Percentiles rank a stretch among this genome's conserved stretches.
Conservation (phyloP, 768 basidiomycete species). For the Dacryopinax spathularia region DNA sequence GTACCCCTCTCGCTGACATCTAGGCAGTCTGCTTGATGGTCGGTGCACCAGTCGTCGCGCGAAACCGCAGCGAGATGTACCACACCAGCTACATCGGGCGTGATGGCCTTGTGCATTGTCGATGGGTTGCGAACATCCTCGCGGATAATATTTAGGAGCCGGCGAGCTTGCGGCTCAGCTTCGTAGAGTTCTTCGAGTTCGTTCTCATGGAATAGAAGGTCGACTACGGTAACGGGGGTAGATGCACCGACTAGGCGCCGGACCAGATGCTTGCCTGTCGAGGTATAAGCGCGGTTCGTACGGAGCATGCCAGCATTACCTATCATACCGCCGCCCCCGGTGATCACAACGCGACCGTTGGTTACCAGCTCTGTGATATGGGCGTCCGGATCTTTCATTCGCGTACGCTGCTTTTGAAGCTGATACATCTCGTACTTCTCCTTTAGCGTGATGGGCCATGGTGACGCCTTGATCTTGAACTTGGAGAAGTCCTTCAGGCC, state of each 20-base stretch:
- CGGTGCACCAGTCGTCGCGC: slow-evolving; percentile 12
- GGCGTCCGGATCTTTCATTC: not conserved
- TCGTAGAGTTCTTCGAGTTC: slow-evolving; percentile 12
- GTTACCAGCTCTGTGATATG: not conserved
- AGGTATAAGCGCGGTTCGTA: not conserved
- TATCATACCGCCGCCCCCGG: slow-evolving; percentile 16
- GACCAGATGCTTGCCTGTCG: slow-evolving; percentile 12
- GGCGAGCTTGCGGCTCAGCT: not conserved
- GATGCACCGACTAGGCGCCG: slow-evolving; percentile 11
- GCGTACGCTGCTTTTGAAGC: not conserved
- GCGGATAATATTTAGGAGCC: slow-evolving; percentile 8
- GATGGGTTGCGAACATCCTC: slow-evolving; percentile 14
- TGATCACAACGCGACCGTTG: slow-evolving; percentile 12
- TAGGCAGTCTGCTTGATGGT: slow-evolving; percentile 16
- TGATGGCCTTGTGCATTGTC: slow-evolving; percentile 8
- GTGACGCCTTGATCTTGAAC: not conserved
- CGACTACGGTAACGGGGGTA: slow-evolving; percentile 13
- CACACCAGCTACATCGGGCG: slow-evolving; percentile 13
- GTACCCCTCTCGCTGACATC: slow-evolving; percentile 17
- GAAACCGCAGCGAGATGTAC: slow-evolving; percentile 17
- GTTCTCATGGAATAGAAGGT: slow-evolving; percentile 13
- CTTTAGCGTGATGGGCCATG: not conserved
- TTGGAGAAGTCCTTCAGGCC: not conserved
- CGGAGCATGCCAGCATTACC: slow-evolving; percentile 5
- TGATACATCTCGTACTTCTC: not conserved